phyloP scores from a whole-genome alignment of 1,284 basidiomycete species.

The Fomitiporia mediterranea region DNA sequence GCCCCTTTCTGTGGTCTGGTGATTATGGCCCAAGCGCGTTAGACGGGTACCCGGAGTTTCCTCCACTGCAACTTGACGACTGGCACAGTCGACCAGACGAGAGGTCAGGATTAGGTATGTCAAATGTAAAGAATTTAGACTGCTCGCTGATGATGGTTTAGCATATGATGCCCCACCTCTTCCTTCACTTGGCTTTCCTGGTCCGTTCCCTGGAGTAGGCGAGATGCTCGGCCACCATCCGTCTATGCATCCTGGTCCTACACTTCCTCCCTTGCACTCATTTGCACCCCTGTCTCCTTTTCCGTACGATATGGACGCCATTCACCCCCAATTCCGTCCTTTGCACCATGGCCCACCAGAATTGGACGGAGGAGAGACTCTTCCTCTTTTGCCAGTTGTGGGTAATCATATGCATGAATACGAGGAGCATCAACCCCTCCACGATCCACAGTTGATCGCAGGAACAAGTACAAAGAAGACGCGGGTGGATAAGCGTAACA shows the following conservation, averaged over 20 bases:
- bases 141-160: not conserved
- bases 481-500: slow-evolving; percentile 13
- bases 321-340: slow-evolving; percentile 1
- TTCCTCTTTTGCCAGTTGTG: not conserved
- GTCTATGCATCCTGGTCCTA: not conserved
- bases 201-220: slow-evolving; percentile 2
- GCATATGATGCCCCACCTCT: slow-evolving; percentile 2
- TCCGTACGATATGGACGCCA: slow-evolving; percentile 2
- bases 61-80: slow-evolving; percentile 6
- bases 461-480: too few relatives aligned
- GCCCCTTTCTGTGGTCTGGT: slow-evolving; percentile 5
- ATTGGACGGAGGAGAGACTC: not conserved
- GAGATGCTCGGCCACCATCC: slow-evolving; percentile 7
- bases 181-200: not conserved
- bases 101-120: not conserved
- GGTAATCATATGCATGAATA: not conserved
- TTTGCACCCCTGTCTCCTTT: slow-evolving; percentile 14
- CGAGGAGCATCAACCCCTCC: not conserved
- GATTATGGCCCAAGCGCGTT: slow-evolving; percentile 9
- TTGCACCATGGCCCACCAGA: slow-evolving; percentile 3
- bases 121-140: not conserved
- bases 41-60: not conserved
- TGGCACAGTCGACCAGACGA: not conserved
- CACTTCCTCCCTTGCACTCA: slow-evolving; percentile 10
- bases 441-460: not conserved